Percentiles rank a stretch among this genome's conserved stretches.
Conservation (phyloP, 768 basidiomycete genomes). For the Agaricus subrufescens region DNA sequence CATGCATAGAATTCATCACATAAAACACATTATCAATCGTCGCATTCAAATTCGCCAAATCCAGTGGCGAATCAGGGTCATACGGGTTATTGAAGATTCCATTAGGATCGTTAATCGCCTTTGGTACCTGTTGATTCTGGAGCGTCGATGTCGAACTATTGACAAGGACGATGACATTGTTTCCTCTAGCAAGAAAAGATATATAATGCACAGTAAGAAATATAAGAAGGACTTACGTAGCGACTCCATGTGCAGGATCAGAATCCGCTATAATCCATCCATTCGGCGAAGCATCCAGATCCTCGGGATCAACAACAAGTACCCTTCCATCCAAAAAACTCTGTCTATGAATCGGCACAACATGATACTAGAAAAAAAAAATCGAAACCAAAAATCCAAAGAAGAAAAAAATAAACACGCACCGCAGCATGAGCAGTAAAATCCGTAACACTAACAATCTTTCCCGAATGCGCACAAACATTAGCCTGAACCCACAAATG, state of each 20-base stretch:
- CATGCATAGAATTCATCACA: constrained; percentile 54
- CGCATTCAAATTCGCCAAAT: constrained; percentile 37
- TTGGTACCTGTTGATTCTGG: not conserved
- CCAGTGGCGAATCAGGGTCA: not conserved
- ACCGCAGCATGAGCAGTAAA: constrained; percentile 43
- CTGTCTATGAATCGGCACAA: constrained; percentile 44
- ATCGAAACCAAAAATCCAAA: not conserved
- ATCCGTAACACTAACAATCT: constrained; percentile 45
- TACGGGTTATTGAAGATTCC: not conserved
- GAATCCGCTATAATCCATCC: constrained; percentile 36
- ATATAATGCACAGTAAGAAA: not conserved
- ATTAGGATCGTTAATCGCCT: not conserved
- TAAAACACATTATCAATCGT: constrained; percentile 53
- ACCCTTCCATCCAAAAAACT: constrained; percentile 43
- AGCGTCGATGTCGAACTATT: not conserved
- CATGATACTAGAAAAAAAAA: constrained; percentile 28
- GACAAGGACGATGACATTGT: not conserved
- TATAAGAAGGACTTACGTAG: not conserved
- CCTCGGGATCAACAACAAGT: constrained; percentile 43
- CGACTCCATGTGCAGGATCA: not conserved
- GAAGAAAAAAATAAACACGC: constrained; percentile 7
- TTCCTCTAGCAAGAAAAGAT: not conserved
- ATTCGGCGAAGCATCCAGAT: constrained; percentile 38
- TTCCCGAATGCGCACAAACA: constrained; percentile 46
- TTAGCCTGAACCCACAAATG: constrained; percentile 51